These are phyloP conservation scores for Gracilaria gracilis DNA, from an alignment of 23 red algal genomes.

Conservation along the genomic window DNA sequence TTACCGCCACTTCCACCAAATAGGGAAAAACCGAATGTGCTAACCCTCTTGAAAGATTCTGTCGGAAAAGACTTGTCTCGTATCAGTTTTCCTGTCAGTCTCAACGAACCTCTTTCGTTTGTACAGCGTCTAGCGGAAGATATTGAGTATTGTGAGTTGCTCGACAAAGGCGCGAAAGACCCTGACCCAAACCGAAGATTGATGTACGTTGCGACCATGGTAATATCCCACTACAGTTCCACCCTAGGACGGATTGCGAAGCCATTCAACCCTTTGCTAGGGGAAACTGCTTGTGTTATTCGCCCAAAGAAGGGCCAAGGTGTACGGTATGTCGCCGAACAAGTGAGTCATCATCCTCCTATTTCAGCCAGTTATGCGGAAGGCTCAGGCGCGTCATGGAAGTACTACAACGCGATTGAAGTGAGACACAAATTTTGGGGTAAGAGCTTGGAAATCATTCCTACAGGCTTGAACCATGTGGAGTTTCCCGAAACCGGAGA, in stretches of 20 bases:
- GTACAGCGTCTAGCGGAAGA: constrained; percentile 95
- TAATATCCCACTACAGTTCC: constrained; percentile 90
- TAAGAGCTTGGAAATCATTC: constrained; percentile 97
- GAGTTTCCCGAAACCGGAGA: constrained; percentile 83
- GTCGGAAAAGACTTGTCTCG: constrained; percentile 96
- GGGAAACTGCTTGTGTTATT: constrained; percentile 88
- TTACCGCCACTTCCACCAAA: constrained; percentile 30
- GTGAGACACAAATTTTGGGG: constrained; percentile 99
- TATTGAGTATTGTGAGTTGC: constrained; percentile 86
- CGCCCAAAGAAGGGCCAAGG: constrained; percentile 71
- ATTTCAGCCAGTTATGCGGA: constrained; percentile 84
- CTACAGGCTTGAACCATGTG: constrained; percentile 87
- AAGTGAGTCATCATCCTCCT: constrained; percentile 97
- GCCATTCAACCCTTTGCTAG: constrained; percentile 95
- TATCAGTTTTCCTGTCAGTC: constrained; percentile 90
- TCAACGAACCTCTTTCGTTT: constrained; percentile 97
- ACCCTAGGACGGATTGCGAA: constrained; percentile 87
- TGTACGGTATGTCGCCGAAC: constrained; percentile 86
- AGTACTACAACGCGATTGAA: constrained; percentile 84
- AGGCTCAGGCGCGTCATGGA: constrained; percentile 84
- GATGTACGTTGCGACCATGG: constrained; percentile 88
- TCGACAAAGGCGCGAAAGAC: constrained; percentile 83
- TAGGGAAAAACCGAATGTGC: constrained; percentile 71
- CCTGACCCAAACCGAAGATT: constrained; percentile 79
- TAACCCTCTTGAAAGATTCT: constrained; percentile 87